Percentiles rank a stretch among this genome's conserved stretches.
Evolutionary conservation across 1,139 yeast species (phyloP).

Genomic region (Diutina mesorugosa): DNA sequence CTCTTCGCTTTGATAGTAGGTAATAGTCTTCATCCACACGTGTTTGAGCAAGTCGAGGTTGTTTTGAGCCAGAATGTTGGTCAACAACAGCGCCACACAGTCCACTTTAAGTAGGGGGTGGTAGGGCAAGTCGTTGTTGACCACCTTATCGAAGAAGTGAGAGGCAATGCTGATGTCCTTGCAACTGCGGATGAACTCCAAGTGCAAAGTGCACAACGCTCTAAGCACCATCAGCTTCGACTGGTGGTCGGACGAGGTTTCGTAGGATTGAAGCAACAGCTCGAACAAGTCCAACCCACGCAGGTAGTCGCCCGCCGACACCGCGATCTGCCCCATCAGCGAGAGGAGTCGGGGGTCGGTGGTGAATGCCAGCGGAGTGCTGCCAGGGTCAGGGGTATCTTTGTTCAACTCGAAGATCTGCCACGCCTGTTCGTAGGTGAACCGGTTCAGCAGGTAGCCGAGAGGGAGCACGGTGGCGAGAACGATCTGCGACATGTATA

Average conservation of each 20-base stretch:
- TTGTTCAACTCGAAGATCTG: conserved; percentile 24
- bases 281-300: conserved; percentile 30
- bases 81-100: conserved; percentile 52
- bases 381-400: conserved; percentile 11
- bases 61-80: conserved; percentile 44
- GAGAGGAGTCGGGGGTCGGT: conserved; percentile 11
- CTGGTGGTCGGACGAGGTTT: conserved; percentile 9
- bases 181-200: conserved; percentile 72
- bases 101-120: conserved; percentile 63
- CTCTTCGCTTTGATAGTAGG: conserved; percentile 32
- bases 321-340: conserved; percentile 29
- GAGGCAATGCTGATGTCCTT: conserved; percentile 62
- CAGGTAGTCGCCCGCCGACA: conserved; percentile 25
- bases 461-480: conserved; percentile 65
- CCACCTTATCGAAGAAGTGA: conserved; percentile 62
- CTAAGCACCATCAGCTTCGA: conserved; percentile 8
- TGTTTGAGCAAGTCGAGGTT: conserved; percentile 46
- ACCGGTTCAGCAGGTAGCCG: conserved; percentile 48
- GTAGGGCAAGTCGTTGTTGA: conserved; percentile 59
- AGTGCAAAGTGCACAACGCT: conserved; percentile 47
- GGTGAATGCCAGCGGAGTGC: background rate
- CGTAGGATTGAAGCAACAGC: conserved; percentile 19
- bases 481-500: conserved; percentile 17
- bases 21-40: conserved; percentile 55
- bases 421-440: conserved; percentile 42